Percentiles rank a stretch among this genome's conserved stretches.
Conservation (phyloP, 2,329 filamentous ascomycete genomes). For the Fusarium sp. region DNA sequence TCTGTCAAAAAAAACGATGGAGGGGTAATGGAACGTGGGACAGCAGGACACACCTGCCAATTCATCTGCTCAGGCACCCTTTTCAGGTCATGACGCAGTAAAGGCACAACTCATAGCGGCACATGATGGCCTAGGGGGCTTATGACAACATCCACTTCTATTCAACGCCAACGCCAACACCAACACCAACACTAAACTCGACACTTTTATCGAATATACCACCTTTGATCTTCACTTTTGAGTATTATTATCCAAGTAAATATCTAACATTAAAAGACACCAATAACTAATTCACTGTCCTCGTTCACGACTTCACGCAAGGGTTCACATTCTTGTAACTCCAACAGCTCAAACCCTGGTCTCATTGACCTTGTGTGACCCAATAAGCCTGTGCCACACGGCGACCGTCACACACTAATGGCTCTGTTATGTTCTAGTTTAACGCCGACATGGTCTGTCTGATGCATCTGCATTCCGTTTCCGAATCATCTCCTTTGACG, state of each 20-base stretch:
- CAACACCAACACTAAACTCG: constrained; percentile 2
- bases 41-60: neutral
- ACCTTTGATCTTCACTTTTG: neutral
- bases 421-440: constrained; percentile 19
- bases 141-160: constrained; percentile 30
- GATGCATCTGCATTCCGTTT: constrained; percentile 25
- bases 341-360: constrained; percentile 30
- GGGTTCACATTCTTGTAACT: constrained; percentile 15
- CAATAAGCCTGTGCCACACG: constrained; percentile 47
- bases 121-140: constrained; percentile 31
- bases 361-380: constrained; percentile 29
- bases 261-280: constrained; percentile 4
- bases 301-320: constrained; percentile 27
- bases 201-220: neutral
- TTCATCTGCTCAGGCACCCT: constrained; percentile 27
- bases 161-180: neutral
- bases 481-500: constrained; percentile 36
- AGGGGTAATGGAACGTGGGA: constrained; percentile 32
- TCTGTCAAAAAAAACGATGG: constrained; percentile 16
- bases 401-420: constrained; percentile 35
- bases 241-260: neutral
- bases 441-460: constrained; percentile 19
- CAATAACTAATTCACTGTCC: constrained; percentile 13
- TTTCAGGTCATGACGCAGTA: constrained; percentile 36
- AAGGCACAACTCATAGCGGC: constrained; percentile 25